Evolutionary conservation across 331 rosid species (phyloP), one percentile per base, ranked within the genome.

Genomic region (Rosa hybrid): DNA sequence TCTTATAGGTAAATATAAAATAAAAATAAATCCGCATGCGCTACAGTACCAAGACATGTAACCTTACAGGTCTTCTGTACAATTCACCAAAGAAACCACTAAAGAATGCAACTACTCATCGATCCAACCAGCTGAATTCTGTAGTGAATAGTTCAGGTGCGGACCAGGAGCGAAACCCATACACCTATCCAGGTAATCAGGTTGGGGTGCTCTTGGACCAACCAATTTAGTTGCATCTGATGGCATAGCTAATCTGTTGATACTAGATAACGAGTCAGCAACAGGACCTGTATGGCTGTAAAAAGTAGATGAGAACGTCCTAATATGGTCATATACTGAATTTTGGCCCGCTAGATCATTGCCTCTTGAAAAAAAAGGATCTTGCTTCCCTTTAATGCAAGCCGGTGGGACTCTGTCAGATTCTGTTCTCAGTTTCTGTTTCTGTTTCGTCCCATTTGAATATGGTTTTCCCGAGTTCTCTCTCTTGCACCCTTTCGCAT

Each of bases 101-200:
- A 62, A 11, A 11, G 10, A 13, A 38, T 7, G 13, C 14, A 56
- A 57, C 41, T 59, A 75, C 41, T 60, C 79, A 75, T 75, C 79
- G 1, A 75, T 8, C 79, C 71, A 75, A 75, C 79, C 79, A n/a
- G 79, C 79, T 59, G 71, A 59, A 62, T 59, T 75, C 30, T 75
- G 44, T 20, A 75, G 44, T 42, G 71, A 42, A 45, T 21, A 75
- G 25, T 14, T 44, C 45, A 59, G 10, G 27, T 44, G 34, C 42
- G 71, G 41, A 45, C 79, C 79, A 42, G 25, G 25, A 16, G 79
- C 57, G 20, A 75, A 75, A 56, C 78, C 78, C n/a, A 74, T 1
- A 8, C n/a, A 20, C 27, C 21, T 18, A 54, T 62, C 10, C 41
- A 7, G 38, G 78, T 51, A 51, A 53, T 48, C 30, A 30, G 34